Conservation (phyloP, 192 early-diverging fungal species). For the Gryganskiella cystojenkinii region DNA sequence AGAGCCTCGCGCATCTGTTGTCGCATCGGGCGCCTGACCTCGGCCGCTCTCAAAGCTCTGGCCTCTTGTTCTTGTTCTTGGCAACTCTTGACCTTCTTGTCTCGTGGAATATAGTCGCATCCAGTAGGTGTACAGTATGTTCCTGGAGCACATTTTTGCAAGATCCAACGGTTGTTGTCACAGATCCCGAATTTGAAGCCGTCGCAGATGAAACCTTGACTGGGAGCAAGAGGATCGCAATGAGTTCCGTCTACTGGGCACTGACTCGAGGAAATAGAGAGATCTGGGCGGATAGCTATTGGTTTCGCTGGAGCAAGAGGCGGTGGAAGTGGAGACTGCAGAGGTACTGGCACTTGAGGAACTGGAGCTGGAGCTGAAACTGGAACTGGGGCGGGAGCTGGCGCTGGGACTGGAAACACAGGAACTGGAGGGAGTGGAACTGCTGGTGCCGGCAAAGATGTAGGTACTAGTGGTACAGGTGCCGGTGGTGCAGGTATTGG, state of each 20-base stretch:
- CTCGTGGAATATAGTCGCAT: constrained; percentile 17
- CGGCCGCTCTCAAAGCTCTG: too few species aligned
- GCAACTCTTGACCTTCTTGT: constrained; percentile 25
- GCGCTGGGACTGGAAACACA: not conserved
- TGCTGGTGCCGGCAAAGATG: not conserved
- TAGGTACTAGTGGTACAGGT: not conserved
- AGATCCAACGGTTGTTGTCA: constrained; percentile 7
- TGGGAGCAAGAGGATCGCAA: not conserved
- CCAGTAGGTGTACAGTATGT: constrained; percentile 31
- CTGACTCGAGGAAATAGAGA: too few species aligned
- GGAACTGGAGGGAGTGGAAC: not conserved
- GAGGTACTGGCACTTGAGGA: not conserved
- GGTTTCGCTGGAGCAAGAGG: not conserved
- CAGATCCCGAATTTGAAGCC: constrained; percentile 19
- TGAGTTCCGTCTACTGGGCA: constrained; percentile 9
- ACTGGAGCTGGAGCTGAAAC: not conserved
- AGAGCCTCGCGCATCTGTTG: constrained; percentile 3
- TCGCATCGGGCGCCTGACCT: not conserved
- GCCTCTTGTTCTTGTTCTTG: constrained; percentile 5
- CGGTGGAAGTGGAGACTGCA: too few species aligned
- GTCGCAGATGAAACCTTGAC: constrained; percentile 8
- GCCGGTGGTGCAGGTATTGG: not conserved
- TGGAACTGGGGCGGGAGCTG: not conserved
- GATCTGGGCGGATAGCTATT: not conserved
- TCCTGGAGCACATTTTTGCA: constrained; percentile 28